Base-by-base conservation (phyloP, 345 rosid genomes). In the Lagerstroemia speciosa region DNA sequence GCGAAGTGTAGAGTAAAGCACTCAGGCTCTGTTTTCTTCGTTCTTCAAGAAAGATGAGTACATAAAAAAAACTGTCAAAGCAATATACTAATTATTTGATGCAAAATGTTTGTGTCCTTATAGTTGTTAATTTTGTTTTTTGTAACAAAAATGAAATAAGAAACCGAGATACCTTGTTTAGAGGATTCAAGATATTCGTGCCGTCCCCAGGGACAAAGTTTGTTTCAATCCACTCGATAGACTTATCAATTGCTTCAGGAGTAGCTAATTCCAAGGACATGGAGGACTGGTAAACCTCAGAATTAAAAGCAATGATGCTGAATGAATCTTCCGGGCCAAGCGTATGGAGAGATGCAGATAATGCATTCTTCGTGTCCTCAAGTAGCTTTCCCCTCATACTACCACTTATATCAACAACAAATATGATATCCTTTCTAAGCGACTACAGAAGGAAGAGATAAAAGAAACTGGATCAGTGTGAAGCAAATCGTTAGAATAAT, bases 371-470 rank as follows among this genome's bases (percentile, higher is more conserved):
- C 29, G 87, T 84, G 73, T 76, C 83, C 84, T 83, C 89, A 30
- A 94, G 86, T 57, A 86, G 79, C 80, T 75, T 87, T 72, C 96
- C 96, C 71, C 53, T 70, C 98, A 94, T 91, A 77, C 99, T 94
- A 77, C 78, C 87, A 81, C 98, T 94, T 75, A 89, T 82, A 73
- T 94, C 99, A 79, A 91, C 83, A 75, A 89, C 78, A 81, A 88
- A 94, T 68, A 94, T 75, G 50, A 91, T 80, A 78, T 86, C 90
- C 81, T 85, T 88, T 78, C 78, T 87, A 74, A 89, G 85, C 40
- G 81, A 87, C 99, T 94, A 77, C 62, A 63, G 71, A 71, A 76
- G 63, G 52, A 72, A 67, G 38, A 71, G 70, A 71, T 69, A 76
- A 69, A 75, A 66, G 65, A 65, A 26, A 10, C 62, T 45, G 65